Percentiles rank a stretch among this genome's conserved stretches.
phyloP scores from a whole-genome alignment of 169 alveolate species.

The Plasmodium billcollinsi region DNA sequence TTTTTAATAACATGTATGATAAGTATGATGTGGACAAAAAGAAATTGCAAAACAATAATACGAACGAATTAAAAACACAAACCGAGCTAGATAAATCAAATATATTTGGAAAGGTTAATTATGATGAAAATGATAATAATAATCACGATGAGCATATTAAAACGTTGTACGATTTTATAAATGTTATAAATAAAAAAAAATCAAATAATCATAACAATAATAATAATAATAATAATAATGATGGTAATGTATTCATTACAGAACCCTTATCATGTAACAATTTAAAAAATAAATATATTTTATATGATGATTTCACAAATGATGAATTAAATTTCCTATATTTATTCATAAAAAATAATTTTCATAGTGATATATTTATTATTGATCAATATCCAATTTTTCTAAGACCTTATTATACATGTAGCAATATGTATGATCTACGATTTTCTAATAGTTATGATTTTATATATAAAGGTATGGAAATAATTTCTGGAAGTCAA shows the following conservation, averaged over 20 bases:
- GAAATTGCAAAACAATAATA: too few relatives aligned
- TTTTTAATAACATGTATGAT: slow-evolving; percentile 19
- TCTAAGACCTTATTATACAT: slow-evolving; percentile 50
- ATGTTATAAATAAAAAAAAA: not conserved
- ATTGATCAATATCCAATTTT: slow-evolving; percentile 49
- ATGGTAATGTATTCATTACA: slow-evolving; percentile 7
- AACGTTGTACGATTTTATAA: not conserved
- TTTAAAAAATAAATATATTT: slow-evolving; percentile 28
- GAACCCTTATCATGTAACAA: not conserved
- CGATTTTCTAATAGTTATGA: slow-evolving; percentile 62
- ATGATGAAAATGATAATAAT: not conserved
- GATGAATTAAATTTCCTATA: slow-evolving; percentile 32
- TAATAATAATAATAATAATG: not conserved
- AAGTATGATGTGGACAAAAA: not conserved
- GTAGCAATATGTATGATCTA: slow-evolving; percentile 35
- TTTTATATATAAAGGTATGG: slow-evolving; percentile 45
- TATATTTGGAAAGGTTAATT: not conserved
- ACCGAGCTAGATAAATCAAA: not conserved
- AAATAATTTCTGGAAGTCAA: slow-evolving; percentile 67
- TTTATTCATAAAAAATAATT: slow-evolving; percentile 28
- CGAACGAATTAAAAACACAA: not conserved
- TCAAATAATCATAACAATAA: not conserved
- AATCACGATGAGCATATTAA: not conserved
- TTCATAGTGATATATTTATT: slow-evolving; percentile 23
- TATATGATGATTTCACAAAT: slow-evolving; percentile 39